These are phyloP conservation scores for Ottelia alismoides DNA, from an alignment of 106 monocot genomes.

Conservation along the genomic window DNA sequence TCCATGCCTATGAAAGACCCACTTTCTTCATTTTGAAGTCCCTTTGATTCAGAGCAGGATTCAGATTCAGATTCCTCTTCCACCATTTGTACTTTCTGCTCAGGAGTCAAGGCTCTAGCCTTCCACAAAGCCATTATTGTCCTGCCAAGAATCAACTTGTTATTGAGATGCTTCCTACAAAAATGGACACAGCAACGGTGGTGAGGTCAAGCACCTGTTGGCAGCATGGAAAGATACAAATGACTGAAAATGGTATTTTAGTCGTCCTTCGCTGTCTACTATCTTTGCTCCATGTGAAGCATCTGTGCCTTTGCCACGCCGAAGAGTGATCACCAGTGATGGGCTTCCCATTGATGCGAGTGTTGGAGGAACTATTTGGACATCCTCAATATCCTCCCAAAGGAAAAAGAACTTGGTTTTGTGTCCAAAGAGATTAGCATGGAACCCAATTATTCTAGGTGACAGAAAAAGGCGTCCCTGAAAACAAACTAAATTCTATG, in stretches of 20 bases:
- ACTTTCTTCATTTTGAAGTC: slow-evolving; percentile 30
- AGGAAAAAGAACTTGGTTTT: slow-evolving; percentile 72
- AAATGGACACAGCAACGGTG: no score
- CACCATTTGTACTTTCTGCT: slow-evolving; percentile 49
- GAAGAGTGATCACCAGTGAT: slow-evolving; percentile 29
- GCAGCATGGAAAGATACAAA: slow-evolving; percentile 38
- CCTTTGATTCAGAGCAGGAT: slow-evolving; percentile 14
- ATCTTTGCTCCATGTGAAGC: slow-evolving; percentile 41
- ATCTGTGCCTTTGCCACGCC: slow-evolving; percentile 31
- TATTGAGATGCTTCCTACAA: no score
- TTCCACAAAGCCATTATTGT: slow-evolving; percentile 90
- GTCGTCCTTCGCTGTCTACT: slow-evolving; percentile 48
- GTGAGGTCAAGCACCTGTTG: no score
- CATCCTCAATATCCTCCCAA: slow-evolving; percentile 74
- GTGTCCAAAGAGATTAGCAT: slow-evolving; percentile 51
- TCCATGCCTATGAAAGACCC: slow-evolving; percentile 46
- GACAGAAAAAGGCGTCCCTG: slow-evolving; percentile 76
- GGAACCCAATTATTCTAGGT: slow-evolving; percentile 50
- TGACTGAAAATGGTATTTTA: slow-evolving; percentile 55
- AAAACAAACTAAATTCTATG: no score
- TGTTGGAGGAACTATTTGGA: slow-evolving; percentile 39
- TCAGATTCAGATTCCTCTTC: slow-evolving; percentile 78
- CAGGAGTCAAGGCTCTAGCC: slow-evolving; percentile 52
- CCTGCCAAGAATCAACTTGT: slow-evolving; percentile 27
- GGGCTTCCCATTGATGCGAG: slow-evolving; percentile 40